Percentiles rank a stretch among this genome's conserved stretches.
These are phyloP conservation scores for Pythium diclinum DNA, from an alignment of 352 stramenopile genomes.

Conservation along the genomic window DNA sequence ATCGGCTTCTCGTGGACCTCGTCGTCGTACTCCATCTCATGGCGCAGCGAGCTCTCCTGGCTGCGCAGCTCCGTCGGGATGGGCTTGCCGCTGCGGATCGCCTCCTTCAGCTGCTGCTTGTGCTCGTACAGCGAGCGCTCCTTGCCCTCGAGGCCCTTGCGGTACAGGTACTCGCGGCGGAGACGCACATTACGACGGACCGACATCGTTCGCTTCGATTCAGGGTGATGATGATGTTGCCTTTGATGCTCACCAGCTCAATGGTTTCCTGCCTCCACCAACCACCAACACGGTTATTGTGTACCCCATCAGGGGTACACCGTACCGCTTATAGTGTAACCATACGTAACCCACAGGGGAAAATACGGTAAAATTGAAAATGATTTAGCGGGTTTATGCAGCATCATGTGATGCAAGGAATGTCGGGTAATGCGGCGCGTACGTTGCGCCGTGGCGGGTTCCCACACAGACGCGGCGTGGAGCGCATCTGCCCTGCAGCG, in stretches of 20 bases:
- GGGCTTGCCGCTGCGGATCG: constrained; percentile 91
- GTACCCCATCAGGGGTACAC: constrained; percentile 11
- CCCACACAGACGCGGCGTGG: constrained; percentile 18
- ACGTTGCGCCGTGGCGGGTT: constrained; percentile 8
- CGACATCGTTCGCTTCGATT: constrained; percentile 49
- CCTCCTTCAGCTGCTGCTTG: constrained; percentile 96
- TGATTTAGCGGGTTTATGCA: constrained; percentile 1
- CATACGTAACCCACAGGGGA: neutral
- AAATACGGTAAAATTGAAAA: neutral
- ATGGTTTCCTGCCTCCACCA: constrained; percentile 9
- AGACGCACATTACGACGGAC: constrained; percentile 95
- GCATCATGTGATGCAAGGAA: constrained; percentile 21
- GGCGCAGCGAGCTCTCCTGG: constrained; percentile 90
- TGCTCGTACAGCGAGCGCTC: constrained; percentile 95
- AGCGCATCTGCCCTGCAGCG: constrained; percentile 12
- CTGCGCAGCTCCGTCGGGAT: constrained; percentile 97
- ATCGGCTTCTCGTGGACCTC: constrained; percentile 84
- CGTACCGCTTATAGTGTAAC: neutral
- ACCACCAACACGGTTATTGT: constrained; percentile 13
- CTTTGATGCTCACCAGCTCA: constrained; percentile 9
- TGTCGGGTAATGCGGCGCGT: constrained; percentile 5
- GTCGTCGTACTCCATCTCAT: constrained; percentile 92
- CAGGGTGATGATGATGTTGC: constrained; percentile 2
- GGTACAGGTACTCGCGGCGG: constrained; percentile 99
- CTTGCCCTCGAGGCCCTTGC: constrained; percentile 96